phyloP scores from a whole-genome alignment of 2,329 filamentous ascomycete genomes.

The Monosporascus sp. region DNA sequence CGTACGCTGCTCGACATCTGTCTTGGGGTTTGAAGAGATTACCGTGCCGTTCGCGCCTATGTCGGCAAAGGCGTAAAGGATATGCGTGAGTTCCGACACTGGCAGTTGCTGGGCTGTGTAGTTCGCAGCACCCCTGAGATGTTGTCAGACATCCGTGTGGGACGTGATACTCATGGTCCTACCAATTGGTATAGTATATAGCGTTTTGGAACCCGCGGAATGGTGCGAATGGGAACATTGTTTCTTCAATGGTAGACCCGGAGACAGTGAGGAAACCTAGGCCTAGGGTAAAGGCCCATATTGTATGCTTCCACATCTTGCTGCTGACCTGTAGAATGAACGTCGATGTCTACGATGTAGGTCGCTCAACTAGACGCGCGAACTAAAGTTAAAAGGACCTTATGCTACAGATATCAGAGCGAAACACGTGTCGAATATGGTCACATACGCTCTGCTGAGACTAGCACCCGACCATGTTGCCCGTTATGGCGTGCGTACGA shows the following conservation, averaged over 20 bases:
- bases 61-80: constrained; percentile 58
- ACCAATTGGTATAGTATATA: constrained; percentile 54
- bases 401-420: no score
- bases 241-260: not conserved
- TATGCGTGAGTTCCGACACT: constrained; percentile 64
- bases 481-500: no score
- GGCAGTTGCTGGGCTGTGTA: constrained; percentile 65
- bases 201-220: constrained; percentile 33
- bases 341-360: not conserved
- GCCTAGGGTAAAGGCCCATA: not conserved
- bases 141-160: constrained; percentile 1
- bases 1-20: constrained; percentile 66
- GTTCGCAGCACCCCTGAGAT: constrained; percentile 40
- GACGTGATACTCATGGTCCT: constrained; percentile 6
- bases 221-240: not conserved
- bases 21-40: constrained; percentile 55
- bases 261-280: not conserved
- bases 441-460: no score
- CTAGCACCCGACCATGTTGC: no score
- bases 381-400: no score
- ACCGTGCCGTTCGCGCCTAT: constrained; percentile 43
- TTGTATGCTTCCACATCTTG: not conserved
- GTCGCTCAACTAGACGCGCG: no score
- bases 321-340: not conserved
- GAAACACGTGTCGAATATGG: no score